phyloP scores from a whole-genome alignment of 2,329 filamentous ascomycete genomes.

The Juglanconis sp. region DNA sequence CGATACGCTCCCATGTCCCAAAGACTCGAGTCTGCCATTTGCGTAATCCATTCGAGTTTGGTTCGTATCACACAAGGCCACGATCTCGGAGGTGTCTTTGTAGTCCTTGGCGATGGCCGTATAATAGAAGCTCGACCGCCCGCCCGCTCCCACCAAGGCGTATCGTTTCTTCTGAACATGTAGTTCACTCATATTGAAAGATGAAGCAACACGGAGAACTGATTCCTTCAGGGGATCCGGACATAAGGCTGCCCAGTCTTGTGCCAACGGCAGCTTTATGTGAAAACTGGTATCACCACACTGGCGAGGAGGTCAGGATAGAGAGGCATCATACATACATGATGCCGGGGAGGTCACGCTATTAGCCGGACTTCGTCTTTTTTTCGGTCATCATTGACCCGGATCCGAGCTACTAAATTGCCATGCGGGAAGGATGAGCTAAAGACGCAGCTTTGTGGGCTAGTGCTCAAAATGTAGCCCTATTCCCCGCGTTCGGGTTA shows the following conservation, averaged over 20 bases:
- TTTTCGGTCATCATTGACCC: too few species aligned
- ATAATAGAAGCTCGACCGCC: conserved; percentile 60
- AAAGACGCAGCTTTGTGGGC: too few species aligned
- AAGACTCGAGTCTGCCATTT: conserved; percentile 42
- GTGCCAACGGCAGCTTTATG: neutral
- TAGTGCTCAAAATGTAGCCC: too few species aligned
- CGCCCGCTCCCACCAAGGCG: conserved; percentile 57
- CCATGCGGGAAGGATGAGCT: too few species aligned
- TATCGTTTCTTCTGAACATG: conserved; percentile 38
- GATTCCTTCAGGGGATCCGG: neutral
- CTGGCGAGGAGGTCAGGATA: neutral
- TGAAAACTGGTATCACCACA: neutral
- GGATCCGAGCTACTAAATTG: too few species aligned
- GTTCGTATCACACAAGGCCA: conserved; percentile 59
- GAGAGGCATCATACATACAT: too few species aligned
- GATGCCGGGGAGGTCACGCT: too few species aligned
- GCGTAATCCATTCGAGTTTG: conserved; percentile 57
- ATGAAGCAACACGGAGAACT: too few species aligned
- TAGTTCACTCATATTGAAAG: neutral
- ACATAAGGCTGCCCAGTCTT: neutral
- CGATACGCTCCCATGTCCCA: conserved; percentile 48
- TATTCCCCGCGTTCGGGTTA: too few species aligned
- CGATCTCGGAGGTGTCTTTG: conserved; percentile 45
- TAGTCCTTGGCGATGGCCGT: conserved; percentile 54
- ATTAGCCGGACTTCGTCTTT: too few species aligned